Conservation (phyloP, 2,329 filamentous ascomycete genomes). For the Fusarium cyanostomum region DNA sequence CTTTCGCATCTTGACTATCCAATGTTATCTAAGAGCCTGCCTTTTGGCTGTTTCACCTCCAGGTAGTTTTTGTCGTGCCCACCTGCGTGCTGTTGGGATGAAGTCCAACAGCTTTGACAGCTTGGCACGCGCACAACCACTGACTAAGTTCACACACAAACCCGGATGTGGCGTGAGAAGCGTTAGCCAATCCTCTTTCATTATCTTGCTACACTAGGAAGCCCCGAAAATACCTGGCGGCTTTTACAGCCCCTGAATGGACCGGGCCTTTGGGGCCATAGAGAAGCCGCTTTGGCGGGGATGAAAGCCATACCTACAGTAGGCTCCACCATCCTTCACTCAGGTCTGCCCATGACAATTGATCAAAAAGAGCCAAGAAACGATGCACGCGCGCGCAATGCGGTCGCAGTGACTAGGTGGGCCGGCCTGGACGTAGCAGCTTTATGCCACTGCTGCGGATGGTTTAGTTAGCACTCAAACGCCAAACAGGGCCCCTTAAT, state of each 20-base stretch:
- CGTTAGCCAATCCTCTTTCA: conserved; percentile 38
- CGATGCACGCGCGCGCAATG: not conserved
- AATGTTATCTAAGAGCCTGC: not conserved
- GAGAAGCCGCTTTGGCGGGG: not conserved
- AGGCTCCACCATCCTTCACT: conserved; percentile 13
- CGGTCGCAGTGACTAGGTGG: not conserved
- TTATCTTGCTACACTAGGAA: conserved; percentile 24
- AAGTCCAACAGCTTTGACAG: not conserved
- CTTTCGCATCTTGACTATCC: not conserved
- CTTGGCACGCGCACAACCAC: not conserved
- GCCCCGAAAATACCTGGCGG: conserved; percentile 20
- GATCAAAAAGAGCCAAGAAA: not conserved
- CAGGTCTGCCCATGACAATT: not conserved
- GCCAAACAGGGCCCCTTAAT: not conserved
- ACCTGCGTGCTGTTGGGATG: not conserved
- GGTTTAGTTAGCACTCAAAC: not conserved
- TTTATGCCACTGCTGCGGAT: not conserved
- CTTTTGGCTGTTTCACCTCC: conserved; percentile 21
- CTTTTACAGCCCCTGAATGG: conserved; percentile 27
- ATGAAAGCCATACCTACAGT: not conserved
- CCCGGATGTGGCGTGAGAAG: conserved; percentile 18
- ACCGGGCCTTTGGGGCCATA: not conserved
- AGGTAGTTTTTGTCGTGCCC: not conserved
- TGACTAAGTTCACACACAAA: conserved; percentile 2
- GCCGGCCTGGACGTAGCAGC: not conserved